Base-by-base conservation (phyloP, 495 filamentous ascomycete species). In the Trichoderma virens region DNA sequence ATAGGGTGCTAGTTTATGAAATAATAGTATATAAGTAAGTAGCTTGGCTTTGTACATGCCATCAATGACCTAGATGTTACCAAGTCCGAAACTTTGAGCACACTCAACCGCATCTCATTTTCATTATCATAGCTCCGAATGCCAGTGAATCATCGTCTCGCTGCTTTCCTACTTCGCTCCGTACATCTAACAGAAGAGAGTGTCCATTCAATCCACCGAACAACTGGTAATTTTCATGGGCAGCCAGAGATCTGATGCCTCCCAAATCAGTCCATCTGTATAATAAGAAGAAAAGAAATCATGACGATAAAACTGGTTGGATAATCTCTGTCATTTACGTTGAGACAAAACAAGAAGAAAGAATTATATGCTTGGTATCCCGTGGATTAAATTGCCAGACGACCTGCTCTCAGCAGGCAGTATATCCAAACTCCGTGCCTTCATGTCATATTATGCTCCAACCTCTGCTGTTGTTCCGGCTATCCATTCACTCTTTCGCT, bases 401-500 rank as follows among this genome's bases (percentile, higher is more conserved):
- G 23, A 11, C 51, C 27, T 56, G 51, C 23, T 47, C 43, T 47
- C 43, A 7, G 25, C 27, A 30, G 7, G 25, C 9, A 16, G 41
- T n/a, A 56, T 28, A 30, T 56, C 13, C 51, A 27, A 56, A 30
- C 51, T 56, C 51, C 51, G 16, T 1, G 51, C 23, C n/a, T 56
- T n/a, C 11, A 28, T 14, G 9, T 16, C 23, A 28, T 27, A 30
- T 56, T 27, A 56, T 14, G 51, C 51, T 30, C 51, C 51, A 30
- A 56, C 51, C 11, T 56, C 51, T 5, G 51, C 51, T 7, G 51
- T 56, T 27, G 51, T 56, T 30, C 51, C 61, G 13, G 45, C 61
- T 30, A 62, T 62, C 61, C 61, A 62, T 14, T 62, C 61, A 28
- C 61, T 62, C 61, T 62, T 62, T 8, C 61, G 35, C 13, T 62